phyloP scores from a whole-genome alignment of 768 basidiomycete genomes.

The Russula vinacea region DNA sequence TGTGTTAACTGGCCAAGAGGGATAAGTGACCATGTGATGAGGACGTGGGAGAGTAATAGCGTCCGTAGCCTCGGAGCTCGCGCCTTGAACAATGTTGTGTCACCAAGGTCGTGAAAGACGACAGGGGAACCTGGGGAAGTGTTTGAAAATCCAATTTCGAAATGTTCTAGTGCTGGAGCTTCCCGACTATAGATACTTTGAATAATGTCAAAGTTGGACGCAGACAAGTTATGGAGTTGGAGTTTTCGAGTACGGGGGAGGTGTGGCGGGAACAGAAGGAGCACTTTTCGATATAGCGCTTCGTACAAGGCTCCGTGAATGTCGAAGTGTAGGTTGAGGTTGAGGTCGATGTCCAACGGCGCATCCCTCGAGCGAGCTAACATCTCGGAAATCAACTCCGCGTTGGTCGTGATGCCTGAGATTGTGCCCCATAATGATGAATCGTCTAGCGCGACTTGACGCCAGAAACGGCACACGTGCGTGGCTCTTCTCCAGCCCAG shows the following conservation, averaged over 20 bases:
- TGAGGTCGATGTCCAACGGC: constrained; percentile 7
- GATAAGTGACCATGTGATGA: constrained; percentile 9
- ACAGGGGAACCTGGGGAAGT: too few species aligned
- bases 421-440: constrained; percentile 16
- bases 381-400: constrained; percentile 8
- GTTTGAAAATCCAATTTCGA: neutral
- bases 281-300: neutral
- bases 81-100: neutral
- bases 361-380: constrained; percentile 1
- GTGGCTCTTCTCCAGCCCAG: constrained; percentile 6
- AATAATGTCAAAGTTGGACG: neutral
- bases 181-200: neutral
- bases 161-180: constrained; percentile 12
- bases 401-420: neutral
- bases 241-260: constrained; percentile 16
- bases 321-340: too few species aligned
- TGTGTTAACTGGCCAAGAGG: constrained; percentile 15
- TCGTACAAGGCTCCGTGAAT: too few species aligned
- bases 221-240: neutral
- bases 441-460: constrained; percentile 20
- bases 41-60: neutral
- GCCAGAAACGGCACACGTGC: constrained; percentile 27
- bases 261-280: constrained; percentile 1
- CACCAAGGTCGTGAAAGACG: neutral
- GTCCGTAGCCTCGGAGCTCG: constrained; percentile 10